A percentile compares a stretch with the other conserved stretches of the same genome.
Evolutionary conservation across 2,329 filamentous ascomycete species (phyloP).

Genomic region (Alternaria brassicicola): DNA sequence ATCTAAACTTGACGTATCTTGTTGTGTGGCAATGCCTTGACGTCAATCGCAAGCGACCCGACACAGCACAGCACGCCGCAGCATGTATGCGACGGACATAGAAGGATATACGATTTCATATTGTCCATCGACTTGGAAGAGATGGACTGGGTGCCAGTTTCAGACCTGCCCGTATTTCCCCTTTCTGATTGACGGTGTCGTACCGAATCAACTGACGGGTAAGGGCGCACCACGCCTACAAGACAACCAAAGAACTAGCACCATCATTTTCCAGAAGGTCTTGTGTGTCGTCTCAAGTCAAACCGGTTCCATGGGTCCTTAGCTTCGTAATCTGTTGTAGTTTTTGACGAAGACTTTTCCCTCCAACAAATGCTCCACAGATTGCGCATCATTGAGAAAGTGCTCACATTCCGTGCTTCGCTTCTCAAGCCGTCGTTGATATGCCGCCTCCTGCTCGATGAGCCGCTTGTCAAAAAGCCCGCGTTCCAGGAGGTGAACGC

Average conservation of each 20-base stretch:
- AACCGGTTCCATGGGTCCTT: not conserved
- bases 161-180: not conserved
- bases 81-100: not conserved
- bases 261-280: not conserved
- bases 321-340: not conserved
- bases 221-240: not conserved
- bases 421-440: not conserved
- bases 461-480: accelerated
- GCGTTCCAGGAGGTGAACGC: not conserved
- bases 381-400: not conserved
- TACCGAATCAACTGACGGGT: not conserved
- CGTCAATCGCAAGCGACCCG: too few species aligned
- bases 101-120: not conserved
- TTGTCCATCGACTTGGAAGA: not conserved
- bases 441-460: not conserved
- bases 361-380: not conserved
- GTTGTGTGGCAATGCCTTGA: too few species aligned
- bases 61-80: not conserved
- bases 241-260: accelerated
- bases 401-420: not conserved
- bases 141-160: not conserved
- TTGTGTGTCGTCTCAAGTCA: not conserved
- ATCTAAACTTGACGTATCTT: not conserved
- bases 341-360: not conserved
- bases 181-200: not conserved